These are phyloP conservation scores for Beauveria sp. DNA, from an alignment of 2,329 filamentous ascomycete species.

Conservation along the genomic window DNA sequence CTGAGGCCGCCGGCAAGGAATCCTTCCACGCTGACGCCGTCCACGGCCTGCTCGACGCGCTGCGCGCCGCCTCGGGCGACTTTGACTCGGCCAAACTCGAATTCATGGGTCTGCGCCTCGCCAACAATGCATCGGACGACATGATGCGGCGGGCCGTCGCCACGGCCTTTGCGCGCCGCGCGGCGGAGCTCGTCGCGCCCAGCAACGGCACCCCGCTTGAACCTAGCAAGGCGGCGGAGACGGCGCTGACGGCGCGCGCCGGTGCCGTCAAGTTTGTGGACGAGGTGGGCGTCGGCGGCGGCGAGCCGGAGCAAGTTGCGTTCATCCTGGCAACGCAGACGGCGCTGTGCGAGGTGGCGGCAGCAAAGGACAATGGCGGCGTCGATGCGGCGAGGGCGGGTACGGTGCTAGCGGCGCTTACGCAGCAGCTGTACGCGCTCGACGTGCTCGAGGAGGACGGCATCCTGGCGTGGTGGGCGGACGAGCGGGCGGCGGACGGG, in stretches of 20 bases:
- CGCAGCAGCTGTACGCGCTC: slow-evolving; percentile 77
- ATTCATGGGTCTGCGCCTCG: slow-evolving; percentile 86
- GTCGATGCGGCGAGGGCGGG: slow-evolving; percentile 41
- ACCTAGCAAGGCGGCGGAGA: slow-evolving; percentile 56
- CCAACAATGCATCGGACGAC: slow-evolving; percentile 80
- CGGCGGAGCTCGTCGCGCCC: slow-evolving; percentile 56
- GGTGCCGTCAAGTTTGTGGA: slow-evolving; percentile 49
- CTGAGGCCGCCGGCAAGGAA: slow-evolving; percentile 45
- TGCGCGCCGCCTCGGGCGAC: slow-evolving; percentile 66
- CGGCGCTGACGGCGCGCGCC: slow-evolving; percentile 46
- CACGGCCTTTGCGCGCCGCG: slow-evolving; percentile 74
- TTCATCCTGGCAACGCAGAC: slow-evolving; percentile 76
- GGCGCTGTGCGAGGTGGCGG: slow-evolving; percentile 55
- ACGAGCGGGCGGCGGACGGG: slow-evolving; percentile 57
- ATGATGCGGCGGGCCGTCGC: slow-evolving; percentile 84
- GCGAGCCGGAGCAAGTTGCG: slow-evolving; percentile 74
- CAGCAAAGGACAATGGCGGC: slow-evolving; percentile 34
- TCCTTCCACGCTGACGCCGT: slow-evolving; percentile 83
- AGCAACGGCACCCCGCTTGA: slow-evolving; percentile 40
- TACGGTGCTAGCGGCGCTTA: slow-evolving; percentile 65
- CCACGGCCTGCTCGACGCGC: slow-evolving; percentile 74
- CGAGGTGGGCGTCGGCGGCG: slow-evolving; percentile 54
- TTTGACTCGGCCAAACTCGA: slow-evolving; percentile 81
- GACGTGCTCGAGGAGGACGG: slow-evolving; percentile 87
- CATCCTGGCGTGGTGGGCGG: slow-evolving; percentile 81